Evolutionary conservation across 306 rosid genomes (phyloP), one percentile per base, ranked within the genome.

Genomic region (Glycine tomentella): DNA sequence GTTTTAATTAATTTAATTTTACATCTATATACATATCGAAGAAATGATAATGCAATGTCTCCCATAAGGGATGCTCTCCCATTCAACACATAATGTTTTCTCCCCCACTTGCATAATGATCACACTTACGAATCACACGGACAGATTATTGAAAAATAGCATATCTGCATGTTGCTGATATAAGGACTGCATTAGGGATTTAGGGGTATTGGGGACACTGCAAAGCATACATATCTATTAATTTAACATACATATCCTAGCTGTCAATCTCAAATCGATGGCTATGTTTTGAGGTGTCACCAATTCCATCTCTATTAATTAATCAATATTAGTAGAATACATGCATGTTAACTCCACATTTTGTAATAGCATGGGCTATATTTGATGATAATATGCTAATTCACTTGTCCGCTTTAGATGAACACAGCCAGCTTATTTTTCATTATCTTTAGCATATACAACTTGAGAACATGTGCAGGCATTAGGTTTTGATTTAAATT

Each of bases 151-250:
- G 36, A 58, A 58, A 17, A 53, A 46, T 51, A 53, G 25, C 67
- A 69, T 68, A 65, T 72, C 15, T 67, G 20, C 52, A 51, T 16
- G 69, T 75, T 81, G 58, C 55, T 52, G 16, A 69, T 42, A 69
- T 44, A 75, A 80, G 13, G 61, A 15, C 67, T 75, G 31, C 38
- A 42, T 65, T 8, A 16, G 20, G 61, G 61, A 11, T 58, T 65
- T 8, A 16, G 20, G 61, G 61, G 33, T 58, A 2, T 58, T 42
- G 46, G 46, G 8, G 46, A 7, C 53, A 14, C 11, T 6, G 50
- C 14, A 4, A 40, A 16, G 15, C 70, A 34, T 45, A 48, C 67
- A 14, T 48, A 56, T 56, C 1, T 15, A 15, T 3, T 16, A 7
- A 56, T 56, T 15, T 15, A 56, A 15, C 6, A 56, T 15, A 6